phyloP scores from a whole-genome alignment of 352 stramenopile species.

The Phytopythium chamaehyphon region DNA sequence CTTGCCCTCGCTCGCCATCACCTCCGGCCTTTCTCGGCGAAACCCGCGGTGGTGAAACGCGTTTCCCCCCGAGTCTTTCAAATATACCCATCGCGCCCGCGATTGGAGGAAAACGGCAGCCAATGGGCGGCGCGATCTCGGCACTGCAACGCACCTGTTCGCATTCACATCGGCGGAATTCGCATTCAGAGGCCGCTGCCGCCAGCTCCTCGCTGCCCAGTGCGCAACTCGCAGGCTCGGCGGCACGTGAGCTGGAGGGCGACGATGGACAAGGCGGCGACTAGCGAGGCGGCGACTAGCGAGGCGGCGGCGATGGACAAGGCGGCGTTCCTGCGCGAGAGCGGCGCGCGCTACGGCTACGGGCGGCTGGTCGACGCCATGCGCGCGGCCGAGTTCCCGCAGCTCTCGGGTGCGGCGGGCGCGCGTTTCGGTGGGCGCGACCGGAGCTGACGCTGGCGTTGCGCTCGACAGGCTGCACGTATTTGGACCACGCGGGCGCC shows the following conservation, averaged over 20 bases:
- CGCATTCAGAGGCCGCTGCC: slow-evolving; percentile 5
- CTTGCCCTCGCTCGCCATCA: background rate
- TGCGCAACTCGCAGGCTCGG: background rate
- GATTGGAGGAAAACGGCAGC: too few relatives aligned
- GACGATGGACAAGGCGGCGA: slow-evolving; percentile 14
- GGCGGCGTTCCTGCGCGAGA: slow-evolving; percentile 21
- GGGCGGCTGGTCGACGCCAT: slow-evolving; percentile 32
- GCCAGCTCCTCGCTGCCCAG: background rate
- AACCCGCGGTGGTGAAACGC: too few relatives aligned
- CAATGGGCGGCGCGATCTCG: too few relatives aligned
- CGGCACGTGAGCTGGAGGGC: background rate
- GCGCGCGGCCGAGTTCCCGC: slow-evolving; percentile 37
- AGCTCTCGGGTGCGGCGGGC: slow-evolving; percentile 33
- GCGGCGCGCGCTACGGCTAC: slow-evolving; percentile 28
- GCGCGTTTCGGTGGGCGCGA: background rate
- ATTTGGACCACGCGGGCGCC: slow-evolving; percentile 83
- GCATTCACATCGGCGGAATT: slow-evolving; percentile 2
- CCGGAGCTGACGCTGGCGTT: background rate
- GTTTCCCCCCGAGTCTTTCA: too few relatives aligned
- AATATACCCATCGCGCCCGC: too few relatives aligned
- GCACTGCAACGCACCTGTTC: too few relatives aligned
- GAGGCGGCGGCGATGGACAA: slow-evolving; percentile 7
- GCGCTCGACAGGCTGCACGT: slow-evolving; percentile 30
- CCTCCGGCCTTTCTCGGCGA: background rate
- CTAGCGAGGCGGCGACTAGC: background rate